Evolutionary conservation across 2,329 filamentous ascomycete genomes (phyloP).

Genomic region (Laburnicola sp.): DNA sequence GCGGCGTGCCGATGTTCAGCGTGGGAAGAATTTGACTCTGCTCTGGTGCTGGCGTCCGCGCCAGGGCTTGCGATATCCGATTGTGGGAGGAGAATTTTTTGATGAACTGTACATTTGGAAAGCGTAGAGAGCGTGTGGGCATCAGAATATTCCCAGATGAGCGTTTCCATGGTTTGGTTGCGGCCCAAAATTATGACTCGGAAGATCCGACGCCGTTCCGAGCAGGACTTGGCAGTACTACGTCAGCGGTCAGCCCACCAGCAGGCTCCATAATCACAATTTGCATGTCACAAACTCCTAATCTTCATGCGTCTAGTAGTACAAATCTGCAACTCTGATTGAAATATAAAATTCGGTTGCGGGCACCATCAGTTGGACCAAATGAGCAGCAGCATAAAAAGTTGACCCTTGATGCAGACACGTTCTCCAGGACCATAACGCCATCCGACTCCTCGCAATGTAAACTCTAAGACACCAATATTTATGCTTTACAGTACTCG

Average conservation of each 20-base stretch:
- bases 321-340: no score
- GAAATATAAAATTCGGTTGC: no score
- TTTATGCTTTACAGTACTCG: not conserved
- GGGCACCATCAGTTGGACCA: no score
- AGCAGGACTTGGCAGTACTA: conserved; percentile 2
- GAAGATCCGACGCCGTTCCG: conserved; percentile 20
- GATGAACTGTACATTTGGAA: conserved; percentile 41
- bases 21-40: conserved; percentile 21
- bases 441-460: conserved; percentile 1
- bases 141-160: conserved; percentile 29
- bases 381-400: no score
- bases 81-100: conserved; percentile 11
- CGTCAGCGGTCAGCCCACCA: not conserved
- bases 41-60: conserved; percentile 29
- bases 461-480: not conserved
- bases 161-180: conserved; percentile 16
- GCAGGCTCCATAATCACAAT: no score
- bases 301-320: no score
- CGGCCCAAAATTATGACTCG: conserved; percentile 32
- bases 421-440: not conserved
- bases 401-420: not conserved
- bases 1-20: conserved; percentile 22
- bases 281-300: no score
- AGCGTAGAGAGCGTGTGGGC: conserved; percentile 32
- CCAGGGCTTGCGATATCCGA: conserved; percentile 27